Percentiles rank a stretch among this genome's conserved stretches.
phyloP scores from a whole-genome alignment of 1,284 basidiomycete genomes.

The Retiboletus flavoniger region DNA sequence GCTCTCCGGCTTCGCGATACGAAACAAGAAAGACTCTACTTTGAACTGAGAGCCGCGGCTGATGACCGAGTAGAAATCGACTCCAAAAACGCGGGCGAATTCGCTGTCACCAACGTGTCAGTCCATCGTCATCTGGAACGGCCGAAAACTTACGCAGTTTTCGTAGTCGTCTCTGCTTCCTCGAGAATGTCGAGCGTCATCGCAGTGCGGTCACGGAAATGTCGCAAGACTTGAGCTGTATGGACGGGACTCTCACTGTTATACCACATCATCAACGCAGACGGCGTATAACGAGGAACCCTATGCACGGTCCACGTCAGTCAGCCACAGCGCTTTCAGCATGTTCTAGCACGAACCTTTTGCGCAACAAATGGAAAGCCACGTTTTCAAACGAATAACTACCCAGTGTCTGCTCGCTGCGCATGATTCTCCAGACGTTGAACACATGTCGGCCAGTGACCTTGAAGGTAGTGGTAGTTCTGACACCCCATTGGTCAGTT shows the following conservation, averaged over 20 bases:
- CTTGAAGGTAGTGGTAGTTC: constrained; percentile 81
- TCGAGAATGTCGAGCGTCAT: constrained; percentile 80
- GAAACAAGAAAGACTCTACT: constrained; percentile 97
- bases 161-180: constrained; percentile 77
- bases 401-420: constrained; percentile 77
- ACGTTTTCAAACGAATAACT: constrained; percentile 92
- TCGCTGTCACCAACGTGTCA: constrained; percentile 54
- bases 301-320: constrained; percentile 39
- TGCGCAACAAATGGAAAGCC: constrained; percentile 73
- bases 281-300: constrained; percentile 71
- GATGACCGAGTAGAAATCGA: constrained; percentile 95
- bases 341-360: constrained; percentile 48
- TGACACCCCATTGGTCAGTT: constrained; percentile 71
- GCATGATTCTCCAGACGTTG: constrained; percentile 92
- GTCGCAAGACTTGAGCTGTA: constrained; percentile 54
- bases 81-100: constrained; percentile 94
- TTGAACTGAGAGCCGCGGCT: constrained; percentile 97
- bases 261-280: constrained; percentile 76
- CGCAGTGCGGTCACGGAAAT: constrained; percentile 62
- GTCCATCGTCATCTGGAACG: background rate
- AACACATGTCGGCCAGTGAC: constrained; percentile 88
- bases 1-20: constrained; percentile 96
- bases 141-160: constrained; percentile 70
- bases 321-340: background rate
- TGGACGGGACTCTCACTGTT: constrained; percentile 57